Evolutionary conservation across 352 stramenopile species (phyloP), one percentile per base, ranked within the genome.

Genomic region (Pythium chondricola): DNA sequence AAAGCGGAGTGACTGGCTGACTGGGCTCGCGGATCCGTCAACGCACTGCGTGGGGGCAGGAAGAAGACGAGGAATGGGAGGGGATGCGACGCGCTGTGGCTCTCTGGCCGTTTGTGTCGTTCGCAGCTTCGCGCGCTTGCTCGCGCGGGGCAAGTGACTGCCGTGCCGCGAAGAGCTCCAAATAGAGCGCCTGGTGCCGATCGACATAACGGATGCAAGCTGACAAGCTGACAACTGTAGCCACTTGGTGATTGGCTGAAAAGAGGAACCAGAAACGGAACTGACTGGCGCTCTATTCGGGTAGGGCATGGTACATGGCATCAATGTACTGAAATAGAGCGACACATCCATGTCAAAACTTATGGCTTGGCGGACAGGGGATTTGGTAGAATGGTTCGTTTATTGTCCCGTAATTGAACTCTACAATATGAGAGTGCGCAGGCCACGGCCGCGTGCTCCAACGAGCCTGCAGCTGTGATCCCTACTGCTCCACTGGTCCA

Each of bases 381-480:
- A n/a, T 45, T 30, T 33, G 54, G 46, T 56, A 59, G 56, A 63
- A 37, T 64, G 49, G 45, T 61, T 61, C 53, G 53, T 61, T 50
- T 65, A 65, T 65, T 65, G 57, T 65, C 57, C 57, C 44, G 44
- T 65, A 46, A 54, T 31, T 53, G 51, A 65, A 65, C 57, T 60
- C 56, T 57, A 58, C 56, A 65, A 43, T 53, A 58, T 44, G 44
- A 55, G 50, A 48, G 37, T 26, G 33, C 14, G 35, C 41, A 25
- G 46, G 47, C 41, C 21, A 25, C 33, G 45, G 36, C 18, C 8
- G 7, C 29, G 29, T 13, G 29, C 10, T 21, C 22, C 39, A 33
- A 20, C 5, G 14, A 32, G 24, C 20, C 21, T 32, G 13, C 11
- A 8, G 13, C 29, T 33, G 17, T 31, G n/a, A n/a, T 32, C 50